Conservation (phyloP, 176 grass and related monocot genomes). For the Avena sativa region DNA sequence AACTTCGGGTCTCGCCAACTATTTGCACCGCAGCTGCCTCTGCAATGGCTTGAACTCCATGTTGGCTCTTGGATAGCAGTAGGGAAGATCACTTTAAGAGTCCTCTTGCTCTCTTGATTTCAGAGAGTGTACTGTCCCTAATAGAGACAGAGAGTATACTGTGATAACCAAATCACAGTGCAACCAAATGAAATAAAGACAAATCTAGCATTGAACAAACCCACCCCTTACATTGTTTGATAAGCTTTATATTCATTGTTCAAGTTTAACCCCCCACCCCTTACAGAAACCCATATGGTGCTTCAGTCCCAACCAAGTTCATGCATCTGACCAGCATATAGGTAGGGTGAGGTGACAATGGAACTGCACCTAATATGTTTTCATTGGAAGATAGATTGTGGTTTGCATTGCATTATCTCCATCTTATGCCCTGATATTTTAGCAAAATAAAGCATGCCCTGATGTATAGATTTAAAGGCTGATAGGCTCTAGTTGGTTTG, state of each 20-base stretch:
- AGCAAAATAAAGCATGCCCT: neutral
- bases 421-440: neutral
- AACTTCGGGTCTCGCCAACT: too few relatives aligned
- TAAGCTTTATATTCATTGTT: neutral
- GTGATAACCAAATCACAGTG: too few relatives aligned
- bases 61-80: too few relatives aligned
- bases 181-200: too few relatives aligned
- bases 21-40: too few relatives aligned
- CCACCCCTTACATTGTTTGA: neutral
- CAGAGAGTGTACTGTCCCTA: too few relatives aligned
- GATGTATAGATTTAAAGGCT: neutral
- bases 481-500: slow-evolving; percentile 37
- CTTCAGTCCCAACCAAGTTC: slow-evolving; percentile 38
- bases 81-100: too few relatives aligned
- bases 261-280: slow-evolving; percentile 30
- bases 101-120: too few relatives aligned
- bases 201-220: too few relatives aligned
- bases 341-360: slow-evolving; percentile 25
- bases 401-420: slow-evolving; percentile 22
- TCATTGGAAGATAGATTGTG: slow-evolving; percentile 31
- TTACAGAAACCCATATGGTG: neutral
- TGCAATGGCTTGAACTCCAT: too few relatives aligned
- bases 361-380: slow-evolving; percentile 41
- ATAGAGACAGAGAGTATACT: too few relatives aligned
- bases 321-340: slow-evolving; percentile 43